Conservation (phyloP, 1,284 basidiomycete genomes). For the Amylostereum chailletii region DNA sequence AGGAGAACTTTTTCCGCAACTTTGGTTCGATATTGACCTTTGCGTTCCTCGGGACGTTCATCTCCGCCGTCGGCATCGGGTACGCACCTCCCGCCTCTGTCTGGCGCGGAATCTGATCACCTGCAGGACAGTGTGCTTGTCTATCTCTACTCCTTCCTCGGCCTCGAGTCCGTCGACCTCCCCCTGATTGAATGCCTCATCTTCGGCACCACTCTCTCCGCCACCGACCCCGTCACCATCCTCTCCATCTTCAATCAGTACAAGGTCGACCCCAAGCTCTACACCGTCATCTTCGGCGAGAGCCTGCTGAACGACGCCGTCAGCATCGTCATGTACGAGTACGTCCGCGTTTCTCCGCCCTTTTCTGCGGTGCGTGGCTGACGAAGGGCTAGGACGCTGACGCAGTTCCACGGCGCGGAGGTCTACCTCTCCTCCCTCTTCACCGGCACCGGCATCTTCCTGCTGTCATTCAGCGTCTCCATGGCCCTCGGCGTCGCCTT, state of each 20-base stretch:
- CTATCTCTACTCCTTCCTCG: conserved; percentile 90
- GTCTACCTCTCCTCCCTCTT: conserved; percentile 87
- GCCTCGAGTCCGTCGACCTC: conserved; percentile 78
- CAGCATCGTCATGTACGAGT: conserved; percentile 99
- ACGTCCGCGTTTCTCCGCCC: conserved; percentile 29
- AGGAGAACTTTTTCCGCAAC: conserved; percentile 98
- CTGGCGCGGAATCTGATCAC: conserved; percentile 28
- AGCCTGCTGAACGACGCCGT: conserved; percentile 97
- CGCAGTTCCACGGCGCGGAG: conserved; percentile 86
- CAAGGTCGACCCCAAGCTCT: conserved; percentile 97
- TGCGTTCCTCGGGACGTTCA: conserved; percentile 94
- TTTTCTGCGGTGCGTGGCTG: no score
- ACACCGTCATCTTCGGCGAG: conserved; percentile 97
- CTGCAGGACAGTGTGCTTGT: conserved; percentile 74
- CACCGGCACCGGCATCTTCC: conserved; percentile 92
- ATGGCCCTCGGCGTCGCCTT: conserved; percentile 92
- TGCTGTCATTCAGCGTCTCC: conserved; percentile 89
- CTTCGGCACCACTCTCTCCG: conserved; percentile 94
- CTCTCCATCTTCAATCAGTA: conserved; percentile 98
- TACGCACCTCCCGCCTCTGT: conserved; percentile 27
- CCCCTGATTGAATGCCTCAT: conserved; percentile 88
- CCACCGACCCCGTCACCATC: conserved; percentile 98
- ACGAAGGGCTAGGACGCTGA: conserved; percentile 60
- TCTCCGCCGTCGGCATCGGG: conserved; percentile 95
- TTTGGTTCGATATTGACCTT: conserved; percentile 96